These are phyloP conservation scores for Zygnema circumcarinatum DNA, from an alignment of 139 green algal genomes.

Conservation along the genomic window DNA sequence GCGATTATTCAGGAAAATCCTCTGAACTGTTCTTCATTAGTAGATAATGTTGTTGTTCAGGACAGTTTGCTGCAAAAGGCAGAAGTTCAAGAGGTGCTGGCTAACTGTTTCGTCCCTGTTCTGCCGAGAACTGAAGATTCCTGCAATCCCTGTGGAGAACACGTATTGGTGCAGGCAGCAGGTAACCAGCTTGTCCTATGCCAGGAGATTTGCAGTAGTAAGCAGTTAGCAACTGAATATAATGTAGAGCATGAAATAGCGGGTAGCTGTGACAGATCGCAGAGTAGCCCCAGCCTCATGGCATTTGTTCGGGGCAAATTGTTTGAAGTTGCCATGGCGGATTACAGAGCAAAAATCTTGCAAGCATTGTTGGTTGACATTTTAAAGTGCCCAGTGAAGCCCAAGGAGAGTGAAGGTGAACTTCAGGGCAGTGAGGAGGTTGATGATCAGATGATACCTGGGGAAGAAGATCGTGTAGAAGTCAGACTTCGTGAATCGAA, in stretches of 20 bases:
- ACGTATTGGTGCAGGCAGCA: background rate
- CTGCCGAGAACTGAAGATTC: no score
- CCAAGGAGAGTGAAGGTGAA: background rate
- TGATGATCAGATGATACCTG: background rate
- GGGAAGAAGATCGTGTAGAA: background rate
- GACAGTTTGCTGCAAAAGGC: no score
- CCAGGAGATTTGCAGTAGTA: no score
- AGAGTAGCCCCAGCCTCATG: background rate
- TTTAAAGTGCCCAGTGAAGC: background rate
- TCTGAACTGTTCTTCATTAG: no score
- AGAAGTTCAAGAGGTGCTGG: no score
- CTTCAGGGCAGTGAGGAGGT: background rate
- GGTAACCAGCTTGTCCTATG: background rate
- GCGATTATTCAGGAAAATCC: no score
- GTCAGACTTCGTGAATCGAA: background rate
- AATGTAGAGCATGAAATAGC: no score
- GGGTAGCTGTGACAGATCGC: no score
- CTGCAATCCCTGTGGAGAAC: background rate
- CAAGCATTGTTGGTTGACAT: background rate
- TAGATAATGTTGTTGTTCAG: no score
- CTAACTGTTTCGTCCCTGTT: no score
- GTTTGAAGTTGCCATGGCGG: background rate
- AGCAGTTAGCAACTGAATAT: no score
- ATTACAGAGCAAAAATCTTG: constrained; percentile 18
- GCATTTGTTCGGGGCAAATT: background rate